Base-by-base conservation (phyloP, 768 basidiomycete species). In the Paxillus involutus region DNA sequence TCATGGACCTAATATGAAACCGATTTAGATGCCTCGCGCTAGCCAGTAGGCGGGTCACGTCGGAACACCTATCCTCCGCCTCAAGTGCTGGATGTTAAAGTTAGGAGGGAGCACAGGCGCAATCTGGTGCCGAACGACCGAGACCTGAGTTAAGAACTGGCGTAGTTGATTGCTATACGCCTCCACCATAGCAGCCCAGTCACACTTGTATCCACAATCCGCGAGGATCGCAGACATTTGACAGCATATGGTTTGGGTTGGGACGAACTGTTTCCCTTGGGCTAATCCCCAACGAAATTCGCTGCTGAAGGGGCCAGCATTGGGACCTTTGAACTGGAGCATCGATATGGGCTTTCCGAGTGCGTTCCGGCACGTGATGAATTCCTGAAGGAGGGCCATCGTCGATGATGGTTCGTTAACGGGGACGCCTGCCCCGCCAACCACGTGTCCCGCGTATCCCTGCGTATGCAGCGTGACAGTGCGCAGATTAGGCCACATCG, bases 71-170 rank as follows among this genome's bases (percentile, higher is more conserved):
- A 67, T 44, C 49, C 68, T 58, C 5, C 68, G 67, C 19, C 67
- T 71, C 50, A 69, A 36, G 46, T 67, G 69, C 14, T 71, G 69
- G 5, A 67, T 49, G 45, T 71, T 71, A 33, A 69, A 69, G 19
- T 69, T 69, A 1, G 69, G 68, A 3, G 68, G 68, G 10, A 69
- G 55, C 32, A 71, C 67, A 3, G 67, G 69, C 5, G 59, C 58
- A 12, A 69, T 67, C 51, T 69, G 68, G 51, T 69, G 67, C 6
- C 68, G 56, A 26, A 69, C 63, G 6, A 63, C 47, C 39, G 69
- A 71, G 33, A 71, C 60, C 57, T 69, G 68, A 2, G 64, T 59
- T 46, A 69, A 51, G 47, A 69, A 71, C 44, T 71, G 68, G 12
- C 68, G 58, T 9, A 69, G 48, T 5, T 69, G 68, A 41, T 41